A percentile compares a stretch with the other conserved stretches of the same genome.
Evolutionary conservation across 1,139 yeast genomes (phyloP).

Genomic region (Magnusiomyces ingens): DNA sequence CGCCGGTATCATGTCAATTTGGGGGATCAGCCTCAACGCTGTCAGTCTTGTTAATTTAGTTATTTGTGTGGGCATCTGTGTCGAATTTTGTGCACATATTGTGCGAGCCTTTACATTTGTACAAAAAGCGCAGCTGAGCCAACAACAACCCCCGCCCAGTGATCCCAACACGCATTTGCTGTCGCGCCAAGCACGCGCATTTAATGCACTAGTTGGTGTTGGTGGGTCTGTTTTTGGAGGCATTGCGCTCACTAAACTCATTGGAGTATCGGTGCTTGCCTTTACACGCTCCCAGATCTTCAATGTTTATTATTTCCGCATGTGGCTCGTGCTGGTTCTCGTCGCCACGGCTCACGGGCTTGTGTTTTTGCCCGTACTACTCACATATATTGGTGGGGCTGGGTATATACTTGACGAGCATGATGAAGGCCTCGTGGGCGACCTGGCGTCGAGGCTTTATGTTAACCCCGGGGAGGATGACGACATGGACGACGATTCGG

Average conservation of each 20-base stretch:
- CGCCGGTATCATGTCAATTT: slow-evolving; percentile 71
- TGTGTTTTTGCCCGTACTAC: slow-evolving; percentile 65
- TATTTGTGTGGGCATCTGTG: slow-evolving; percentile 86
- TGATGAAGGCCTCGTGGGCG: slow-evolving; percentile 30
- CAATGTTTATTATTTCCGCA: slow-evolving; percentile 84
- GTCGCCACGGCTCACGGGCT: slow-evolving; percentile 76
- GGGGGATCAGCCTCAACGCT: slow-evolving; percentile 78
- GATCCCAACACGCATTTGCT: too few relatives aligned
- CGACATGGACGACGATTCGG: slow-evolving; percentile 10
- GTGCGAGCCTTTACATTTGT: slow-evolving; percentile 65
- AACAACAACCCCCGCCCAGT: too few relatives aligned
- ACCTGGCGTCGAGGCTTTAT: slow-evolving; percentile 25
- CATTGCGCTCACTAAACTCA: slow-evolving; percentile 78
- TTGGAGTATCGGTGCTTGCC: slow-evolving; percentile 82
- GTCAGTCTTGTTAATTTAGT: slow-evolving; percentile 81
- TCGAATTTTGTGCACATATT: slow-evolving; percentile 86
- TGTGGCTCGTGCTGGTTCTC: slow-evolving; percentile 84
- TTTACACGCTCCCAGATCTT: slow-evolving; percentile 82
- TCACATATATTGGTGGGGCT: slow-evolving; percentile 59
- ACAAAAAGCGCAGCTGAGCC: slow-evolving; percentile 19
- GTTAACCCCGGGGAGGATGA: slow-evolving; percentile 9
- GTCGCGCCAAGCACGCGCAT: slow-evolving; percentile 38
- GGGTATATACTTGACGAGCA: slow-evolving; percentile 38
- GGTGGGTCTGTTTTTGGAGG: slow-evolving; percentile 91
- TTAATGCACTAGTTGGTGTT: slow-evolving; percentile 58